Evolutionary conservation across 331 rosid species (phyloP).

Genomic region (Saraca asoca): DNA sequence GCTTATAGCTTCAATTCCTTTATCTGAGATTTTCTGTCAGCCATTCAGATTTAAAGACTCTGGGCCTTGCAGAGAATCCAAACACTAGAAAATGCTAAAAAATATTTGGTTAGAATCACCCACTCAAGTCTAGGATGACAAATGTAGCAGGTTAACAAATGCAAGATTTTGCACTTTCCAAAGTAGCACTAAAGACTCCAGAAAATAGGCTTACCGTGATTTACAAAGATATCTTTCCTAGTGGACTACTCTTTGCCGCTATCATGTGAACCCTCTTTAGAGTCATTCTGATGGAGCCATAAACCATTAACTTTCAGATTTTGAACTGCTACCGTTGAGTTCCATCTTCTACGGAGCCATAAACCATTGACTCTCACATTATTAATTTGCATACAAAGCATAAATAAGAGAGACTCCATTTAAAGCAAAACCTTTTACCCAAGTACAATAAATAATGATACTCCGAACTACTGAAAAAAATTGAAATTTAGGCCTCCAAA

Average conservation of each 20-base stretch:
- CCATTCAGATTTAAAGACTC: constrained; percentile 77
- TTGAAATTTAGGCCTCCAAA: neutral
- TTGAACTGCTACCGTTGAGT: constrained; percentile 46
- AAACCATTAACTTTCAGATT: too few relatives aligned
- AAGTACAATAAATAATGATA: constrained; percentile 13
- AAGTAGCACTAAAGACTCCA: neutral
- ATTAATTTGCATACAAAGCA: constrained; percentile 37
- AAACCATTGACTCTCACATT: constrained; percentile 55
- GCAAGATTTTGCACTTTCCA: constrained; percentile 3
- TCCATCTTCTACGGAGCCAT: constrained; percentile 50
- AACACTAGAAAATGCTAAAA: constrained; percentile 53
- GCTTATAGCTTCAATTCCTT: constrained; percentile 71
- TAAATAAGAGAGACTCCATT: constrained; percentile 13
- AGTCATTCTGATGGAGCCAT: constrained; percentile 44
- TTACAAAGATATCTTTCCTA: too few relatives aligned
- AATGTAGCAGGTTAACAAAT: neutral
- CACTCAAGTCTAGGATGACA: neutral
- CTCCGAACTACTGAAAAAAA: constrained; percentile 4
- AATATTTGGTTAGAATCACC: constrained; percentile 24
- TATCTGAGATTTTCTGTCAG: constrained; percentile 86
- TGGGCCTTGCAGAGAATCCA: constrained; percentile 58
- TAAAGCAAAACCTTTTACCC: constrained; percentile 6
- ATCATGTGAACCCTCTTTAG: constrained; percentile 40
- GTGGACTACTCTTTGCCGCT: too few relatives aligned
- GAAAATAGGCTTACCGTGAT: constrained; percentile 50